Percentiles rank a stretch among this genome's conserved stretches.
Conservation (phyloP, 805 yeast genomes). For the Candida broadrunensis region DNA sequence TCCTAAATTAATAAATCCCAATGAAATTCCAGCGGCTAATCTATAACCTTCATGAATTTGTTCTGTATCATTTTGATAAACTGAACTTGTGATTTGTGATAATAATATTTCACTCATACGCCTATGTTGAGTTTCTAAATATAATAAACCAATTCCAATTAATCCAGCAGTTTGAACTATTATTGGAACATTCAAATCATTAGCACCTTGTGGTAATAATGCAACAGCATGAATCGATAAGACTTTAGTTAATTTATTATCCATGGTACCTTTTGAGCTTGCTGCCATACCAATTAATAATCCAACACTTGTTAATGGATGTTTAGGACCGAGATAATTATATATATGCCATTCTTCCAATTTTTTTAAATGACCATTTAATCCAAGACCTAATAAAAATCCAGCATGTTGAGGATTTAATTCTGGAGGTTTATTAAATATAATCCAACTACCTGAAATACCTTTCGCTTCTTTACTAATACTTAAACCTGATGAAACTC, state of each 20-base stretch:
- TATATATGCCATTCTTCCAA: conserved; percentile 97
- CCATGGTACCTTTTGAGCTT: conserved; percentile 77
- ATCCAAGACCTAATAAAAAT: conserved; percentile 84
- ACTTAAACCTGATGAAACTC: conserved; percentile 82
- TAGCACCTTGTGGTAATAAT: conserved; percentile 84
- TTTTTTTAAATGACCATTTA: conserved; percentile 79
- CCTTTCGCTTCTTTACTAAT: conserved; percentile 67
- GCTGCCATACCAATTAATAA: conserved; percentile 91
- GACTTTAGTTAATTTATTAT: conserved; percentile 83
- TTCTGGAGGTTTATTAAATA: conserved; percentile 72
- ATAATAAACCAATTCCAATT: conserved; percentile 84
- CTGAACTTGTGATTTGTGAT: conserved; percentile 60
- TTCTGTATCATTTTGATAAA: conserved; percentile 52
- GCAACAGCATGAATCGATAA: conserved; percentile 92
- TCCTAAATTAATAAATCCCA: conserved; percentile 83
- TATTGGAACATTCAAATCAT: conserved; percentile 77
- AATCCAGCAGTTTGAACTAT: conserved; percentile 90
- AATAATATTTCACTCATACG: conserved; percentile 79
- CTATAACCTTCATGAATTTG: conserved; percentile 76
- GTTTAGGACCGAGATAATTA: conserved; percentile 88
- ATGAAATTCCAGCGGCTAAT: conserved; percentile 81
- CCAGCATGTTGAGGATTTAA: conserved; percentile 90
- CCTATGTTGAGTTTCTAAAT: conserved; percentile 73
- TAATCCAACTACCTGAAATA: conserved; percentile 87
- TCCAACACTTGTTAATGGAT: conserved; percentile 80